Evolutionary conservation across 306 rosid species (phyloP).

Genomic region (Prunus armeniaca): DNA sequence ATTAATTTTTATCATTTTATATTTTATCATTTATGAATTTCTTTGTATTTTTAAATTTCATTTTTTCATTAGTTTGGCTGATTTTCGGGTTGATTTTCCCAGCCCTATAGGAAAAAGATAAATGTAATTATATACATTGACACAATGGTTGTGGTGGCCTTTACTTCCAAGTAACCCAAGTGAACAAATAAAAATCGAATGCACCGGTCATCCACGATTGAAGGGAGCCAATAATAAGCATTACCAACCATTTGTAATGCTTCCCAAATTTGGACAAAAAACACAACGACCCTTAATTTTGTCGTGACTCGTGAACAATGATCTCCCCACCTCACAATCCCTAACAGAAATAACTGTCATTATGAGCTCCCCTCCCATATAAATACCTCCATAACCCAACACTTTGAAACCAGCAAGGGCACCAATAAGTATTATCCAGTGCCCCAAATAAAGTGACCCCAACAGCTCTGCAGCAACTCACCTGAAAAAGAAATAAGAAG

Average conservation of each 20-base stretch:
- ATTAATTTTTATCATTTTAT: too few species aligned
- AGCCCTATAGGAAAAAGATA: too few species aligned
- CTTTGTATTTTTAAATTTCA: too few species aligned
- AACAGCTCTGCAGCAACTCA: conserved; percentile 1
- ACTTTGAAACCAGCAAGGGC: conserved; percentile 2
- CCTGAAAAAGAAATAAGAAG: conserved; percentile 1
- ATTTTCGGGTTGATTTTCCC: too few species aligned
- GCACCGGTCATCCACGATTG: conserved; percentile 1
- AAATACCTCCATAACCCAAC: not conserved
- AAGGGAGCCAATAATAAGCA: not conserved
- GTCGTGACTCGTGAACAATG: not conserved
- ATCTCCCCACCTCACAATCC: conserved; percentile 3
- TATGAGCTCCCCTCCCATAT: not conserved
- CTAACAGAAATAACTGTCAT: not conserved
- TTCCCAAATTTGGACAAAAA: not conserved
- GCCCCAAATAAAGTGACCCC: conserved; percentile 3
- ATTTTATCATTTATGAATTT: too few species aligned
- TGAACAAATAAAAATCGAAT: too few species aligned
- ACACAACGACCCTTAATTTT: not conserved
- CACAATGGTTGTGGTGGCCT: too few species aligned
- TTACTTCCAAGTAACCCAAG: too few species aligned
- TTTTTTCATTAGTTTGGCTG: too few species aligned
- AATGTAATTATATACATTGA: too few species aligned
- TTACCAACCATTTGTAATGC: not conserved
- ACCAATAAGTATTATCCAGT: not conserved